A percentile compares a stretch with the other conserved stretches of the same genome.
Conservation (phyloP, 139 green algal species). For the Pycnococcus provasolii region DNA sequence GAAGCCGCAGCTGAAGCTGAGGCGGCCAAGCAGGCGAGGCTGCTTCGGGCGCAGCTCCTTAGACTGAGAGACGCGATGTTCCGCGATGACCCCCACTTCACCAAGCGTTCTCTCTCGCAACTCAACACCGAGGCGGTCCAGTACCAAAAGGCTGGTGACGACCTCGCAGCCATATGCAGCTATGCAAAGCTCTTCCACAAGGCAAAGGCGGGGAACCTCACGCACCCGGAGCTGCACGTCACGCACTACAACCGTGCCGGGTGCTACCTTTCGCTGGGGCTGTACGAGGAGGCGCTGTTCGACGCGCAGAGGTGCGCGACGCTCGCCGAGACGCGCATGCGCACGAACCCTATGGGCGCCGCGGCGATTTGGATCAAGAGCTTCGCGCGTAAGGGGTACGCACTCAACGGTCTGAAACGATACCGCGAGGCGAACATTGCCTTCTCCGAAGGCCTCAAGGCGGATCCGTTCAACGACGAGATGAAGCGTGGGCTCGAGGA, state of each 20-base stretch:
- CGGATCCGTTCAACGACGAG: constrained; percentile 42
- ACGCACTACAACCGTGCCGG: constrained; percentile 44
- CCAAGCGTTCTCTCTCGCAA: constrained; percentile 2
- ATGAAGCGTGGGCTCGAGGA: constrained; percentile 43
- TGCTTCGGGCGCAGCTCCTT: background rate
- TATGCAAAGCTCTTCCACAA: constrained; percentile 40
- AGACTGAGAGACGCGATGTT: constrained; percentile 15
- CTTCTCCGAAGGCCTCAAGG: constrained; percentile 27
- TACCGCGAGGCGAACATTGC: constrained; percentile 14
- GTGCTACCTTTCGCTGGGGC: constrained; percentile 42
- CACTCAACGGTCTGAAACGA: constrained; percentile 39
- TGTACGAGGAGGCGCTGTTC: constrained; percentile 33
- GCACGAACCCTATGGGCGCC: background rate
- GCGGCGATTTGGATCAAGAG: constrained; percentile 40
- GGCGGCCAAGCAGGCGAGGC: background rate
- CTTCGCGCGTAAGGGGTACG: constrained; percentile 42
- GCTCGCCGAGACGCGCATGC: constrained; percentile 8
- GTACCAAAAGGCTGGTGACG: constrained; percentile 4
- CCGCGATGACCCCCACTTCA: constrained; percentile 6
- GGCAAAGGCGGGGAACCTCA: constrained; percentile 33
- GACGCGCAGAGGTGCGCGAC: constrained; percentile 16
- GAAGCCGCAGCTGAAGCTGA: background rate
- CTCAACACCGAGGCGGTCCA: constrained; percentile 19
- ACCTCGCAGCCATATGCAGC: background rate
- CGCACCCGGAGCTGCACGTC: constrained; percentile 47